These are phyloP conservation scores for Penicillium longicatenatum DNA, from an alignment of 495 filamentous ascomycete genomes.

Conservation along the genomic window DNA sequence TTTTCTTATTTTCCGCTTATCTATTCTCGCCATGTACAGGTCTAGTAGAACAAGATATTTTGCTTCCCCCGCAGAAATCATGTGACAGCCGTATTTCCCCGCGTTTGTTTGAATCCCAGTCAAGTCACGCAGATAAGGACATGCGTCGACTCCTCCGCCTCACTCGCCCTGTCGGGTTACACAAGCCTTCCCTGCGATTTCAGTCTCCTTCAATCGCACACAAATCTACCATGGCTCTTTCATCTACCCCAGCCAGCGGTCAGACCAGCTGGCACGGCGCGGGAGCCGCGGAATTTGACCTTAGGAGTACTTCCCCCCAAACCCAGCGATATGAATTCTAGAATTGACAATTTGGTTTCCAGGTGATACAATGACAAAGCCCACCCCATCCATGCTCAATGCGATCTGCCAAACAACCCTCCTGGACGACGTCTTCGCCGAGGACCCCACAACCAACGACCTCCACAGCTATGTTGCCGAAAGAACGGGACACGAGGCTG, in stretches of 20 bases:
- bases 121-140: constrained; percentile 3
- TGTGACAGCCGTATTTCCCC: constrained; percentile 19
- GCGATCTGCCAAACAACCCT: constrained; percentile 60
- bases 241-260: constrained; percentile 25
- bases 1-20: too few relatives aligned
- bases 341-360: background rate
- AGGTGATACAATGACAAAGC: constrained; percentile 83
- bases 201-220: constrained; percentile 6
- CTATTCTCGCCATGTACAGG: too few relatives aligned
- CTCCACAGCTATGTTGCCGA: constrained; percentile 71
- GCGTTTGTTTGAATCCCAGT: constrained; percentile 2
- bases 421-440: constrained; percentile 81
- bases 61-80: constrained; percentile 12
- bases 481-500: constrained; percentile 71
- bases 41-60: too few relatives aligned
- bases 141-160: constrained; percentile 27
- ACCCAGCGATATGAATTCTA: background rate
- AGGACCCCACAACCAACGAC: constrained; percentile 75
- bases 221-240: constrained; percentile 28
- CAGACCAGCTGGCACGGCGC: constrained; percentile 56
- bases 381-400: constrained; percentile 76
- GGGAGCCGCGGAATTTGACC: constrained; percentile 67
- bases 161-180: constrained; percentile 14
- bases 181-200: background rate
- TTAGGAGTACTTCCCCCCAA: constrained; percentile 41